phyloP scores from a whole-genome alignment of 257 asterid genomes.

The Striga asiatica region DNA sequence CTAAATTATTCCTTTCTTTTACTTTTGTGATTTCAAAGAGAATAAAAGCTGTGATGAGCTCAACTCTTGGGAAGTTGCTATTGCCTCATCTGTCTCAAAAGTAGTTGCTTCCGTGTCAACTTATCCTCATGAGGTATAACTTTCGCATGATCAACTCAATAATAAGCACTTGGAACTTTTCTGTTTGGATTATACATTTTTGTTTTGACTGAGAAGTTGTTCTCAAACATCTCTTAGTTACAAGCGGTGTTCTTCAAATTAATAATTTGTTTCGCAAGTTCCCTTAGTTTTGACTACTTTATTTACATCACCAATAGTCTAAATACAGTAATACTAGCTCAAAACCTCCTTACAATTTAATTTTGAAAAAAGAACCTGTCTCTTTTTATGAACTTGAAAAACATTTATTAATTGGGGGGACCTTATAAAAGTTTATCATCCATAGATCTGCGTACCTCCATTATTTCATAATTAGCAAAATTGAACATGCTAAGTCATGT shows the following conservation, averaged over 20 bases:
- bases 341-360: too few relatives aligned
- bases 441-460: too few relatives aligned
- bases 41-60: constrained; percentile 47
- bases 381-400: too few relatives aligned
- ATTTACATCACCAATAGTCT: too few relatives aligned
- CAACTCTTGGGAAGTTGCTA: constrained; percentile 56
- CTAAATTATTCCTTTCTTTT: background rate
- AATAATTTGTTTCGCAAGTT: too few relatives aligned
- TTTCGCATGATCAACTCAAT: background rate
- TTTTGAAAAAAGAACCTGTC: too few relatives aligned
- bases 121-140: constrained; percentile 87
- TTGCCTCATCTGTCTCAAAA: constrained; percentile 80
- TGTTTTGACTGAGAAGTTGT: background rate
- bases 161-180: background rate
- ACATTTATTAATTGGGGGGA: too few relatives aligned
- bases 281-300: background rate
- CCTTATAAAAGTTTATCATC: too few relatives aligned
- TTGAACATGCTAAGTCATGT: background rate
- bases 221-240: background rate
- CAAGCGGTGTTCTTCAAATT: too few relatives aligned
- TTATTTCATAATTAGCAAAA: too few relatives aligned
- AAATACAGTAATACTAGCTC: too few relatives aligned
- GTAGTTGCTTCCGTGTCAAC: constrained; percentile 77
- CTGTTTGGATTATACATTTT: background rate
- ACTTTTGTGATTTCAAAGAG: constrained; percentile 26